Evolutionary conservation across 192 early-diverging fungal genomes (phyloP), one percentile per base, ranked within the genome.

Genomic region (Phlyctochytrium bullatum): DNA sequence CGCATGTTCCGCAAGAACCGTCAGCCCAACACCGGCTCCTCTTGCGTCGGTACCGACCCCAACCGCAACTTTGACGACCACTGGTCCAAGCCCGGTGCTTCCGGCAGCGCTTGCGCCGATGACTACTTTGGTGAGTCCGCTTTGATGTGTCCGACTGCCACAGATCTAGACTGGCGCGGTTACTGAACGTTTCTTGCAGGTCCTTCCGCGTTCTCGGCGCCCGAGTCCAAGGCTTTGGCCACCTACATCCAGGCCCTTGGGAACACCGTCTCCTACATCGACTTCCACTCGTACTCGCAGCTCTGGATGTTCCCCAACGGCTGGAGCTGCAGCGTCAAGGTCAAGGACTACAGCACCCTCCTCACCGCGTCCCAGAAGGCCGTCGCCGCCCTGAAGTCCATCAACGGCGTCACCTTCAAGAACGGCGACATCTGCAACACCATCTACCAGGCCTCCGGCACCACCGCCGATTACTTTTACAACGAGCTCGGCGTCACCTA

Each of bases 51-150:
- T 29, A 77, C 71, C 59, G 77, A 80, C 58, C 33, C 57, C 34
- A 85, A 85, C 73, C 75, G 83, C 52, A 88, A 83, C 74, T 85
- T 78, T 63, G 66, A 63, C 23, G 68, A 34, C 71, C 63, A 79
- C 34, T 86, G 84, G 80, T 60, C 67, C 61, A 62, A 61, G 16
- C 71, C 79, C 20, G 85, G 85, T 40, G 76, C 78, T 0, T 83
- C 78, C 0, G 61, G 50, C 23, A 68, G 76, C 65, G 79, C 81
- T 6, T 87, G 80, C 52, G 69, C 68, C 25, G 80, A 85, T 2
- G 73, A 72, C 53, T 87, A 83, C 69, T 73, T 68, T 54, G 80
- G 80, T 1, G 35, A n/a, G n/a, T n/a, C n/a, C n/a, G n/a, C n/a
- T n/a, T n/a, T n/a, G n/a, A n/a, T n/a, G n/a, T 10, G n/a, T 51